phyloP scores from a whole-genome alignment of 2,329 filamentous ascomycete genomes.

The Aspergillus piperis region DNA sequence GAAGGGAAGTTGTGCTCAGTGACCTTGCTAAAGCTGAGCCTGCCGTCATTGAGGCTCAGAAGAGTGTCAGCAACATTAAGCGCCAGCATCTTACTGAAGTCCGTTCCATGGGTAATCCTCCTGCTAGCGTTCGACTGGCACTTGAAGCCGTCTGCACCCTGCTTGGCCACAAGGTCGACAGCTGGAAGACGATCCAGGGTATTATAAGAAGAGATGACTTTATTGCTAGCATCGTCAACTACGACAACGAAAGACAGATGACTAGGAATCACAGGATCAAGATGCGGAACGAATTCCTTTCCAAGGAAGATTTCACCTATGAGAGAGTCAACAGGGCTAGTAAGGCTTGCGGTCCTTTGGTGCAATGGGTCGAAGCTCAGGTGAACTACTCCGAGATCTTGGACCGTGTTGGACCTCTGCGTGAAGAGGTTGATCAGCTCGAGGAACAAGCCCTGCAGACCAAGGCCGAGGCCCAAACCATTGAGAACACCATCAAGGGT shows the following conservation, averaged over 20 bases:
- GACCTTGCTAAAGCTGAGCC: conserved; percentile 92
- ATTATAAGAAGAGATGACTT: conserved; percentile 93
- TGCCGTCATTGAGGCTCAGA: conserved; percentile 87
- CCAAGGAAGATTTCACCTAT: conserved; percentile 92
- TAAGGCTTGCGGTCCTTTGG: conserved; percentile 93
- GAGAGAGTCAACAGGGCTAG: conserved; percentile 95
- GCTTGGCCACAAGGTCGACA: conserved; percentile 82
- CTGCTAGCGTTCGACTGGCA: conserved; percentile 84
- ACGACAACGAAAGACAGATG: conserved; percentile 95
- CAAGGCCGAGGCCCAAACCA: conserved; percentile 88
- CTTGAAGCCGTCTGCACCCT: conserved; percentile 96
- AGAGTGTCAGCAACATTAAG: conserved; percentile 98
- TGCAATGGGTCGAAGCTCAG: conserved; percentile 96
- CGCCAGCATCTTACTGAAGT: conserved; percentile 96
- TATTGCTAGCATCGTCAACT: conserved; percentile 95
- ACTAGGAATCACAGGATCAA: conserved; percentile 76
- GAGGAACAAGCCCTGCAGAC: conserved; percentile 89
- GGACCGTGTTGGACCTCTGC: conserved; percentile 86
- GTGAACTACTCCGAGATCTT: conserved; percentile 98
- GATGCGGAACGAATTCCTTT: conserved; percentile 91
- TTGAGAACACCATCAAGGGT: conserved; percentile 79
- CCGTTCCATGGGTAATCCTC: conserved; percentile 92
- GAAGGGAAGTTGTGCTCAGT: conserved; percentile 79
- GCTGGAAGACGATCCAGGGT: conserved; percentile 88
- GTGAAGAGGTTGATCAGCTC: conserved; percentile 82